Evolutionary conservation across 768 basidiomycete species (phyloP), one percentile per base, ranked within the genome.

Genomic region (Naganishia randhawae): DNA sequence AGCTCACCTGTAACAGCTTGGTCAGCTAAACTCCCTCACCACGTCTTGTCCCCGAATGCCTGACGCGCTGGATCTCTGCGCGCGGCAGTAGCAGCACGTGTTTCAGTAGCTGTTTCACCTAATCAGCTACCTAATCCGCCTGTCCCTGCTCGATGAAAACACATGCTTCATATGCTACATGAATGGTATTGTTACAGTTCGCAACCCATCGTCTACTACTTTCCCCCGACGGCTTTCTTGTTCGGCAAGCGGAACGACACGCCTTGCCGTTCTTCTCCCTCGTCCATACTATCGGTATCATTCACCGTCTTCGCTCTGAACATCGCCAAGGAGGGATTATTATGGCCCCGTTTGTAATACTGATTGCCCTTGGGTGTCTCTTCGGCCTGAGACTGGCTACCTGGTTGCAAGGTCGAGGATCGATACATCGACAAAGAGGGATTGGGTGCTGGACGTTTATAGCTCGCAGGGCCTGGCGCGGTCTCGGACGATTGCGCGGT

Each of bases 401-500:
- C 66, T 27, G 35, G 33, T 53, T 53, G 39, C 13, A 37, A 54
- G 17, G 51, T 48, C 33, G 55, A 68, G 1, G 41, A 62, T 19
- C 67, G 61, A 62, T 63, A 63, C 69, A 66, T 53, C 31, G 65
- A 48, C 51, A 65, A 45, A 45, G 66, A 32, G 22, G 33, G 41
- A 50, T 66, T 50, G 65, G 42, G 42, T 0, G 69, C 51, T 14
- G 69, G 63, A 37, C 69, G 54, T 22, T 69, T 65, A 27, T 55
- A 65, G 32, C 57, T 66, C 22, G 62, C 53, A 3, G 66, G 66
- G n/a, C 73, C 69, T 5, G 76, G 78, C 2, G 74, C 77, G 10
- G 76, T 77, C n/a, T 77, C 77, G 2, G 71, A 72, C 2, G 73
- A 74, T 41, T 65, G 50, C 5, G 70, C 68, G 1, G 70, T 67